Base-by-base conservation (phyloP, 306 rosid genomes). In the Prunus mongolica region DNA sequence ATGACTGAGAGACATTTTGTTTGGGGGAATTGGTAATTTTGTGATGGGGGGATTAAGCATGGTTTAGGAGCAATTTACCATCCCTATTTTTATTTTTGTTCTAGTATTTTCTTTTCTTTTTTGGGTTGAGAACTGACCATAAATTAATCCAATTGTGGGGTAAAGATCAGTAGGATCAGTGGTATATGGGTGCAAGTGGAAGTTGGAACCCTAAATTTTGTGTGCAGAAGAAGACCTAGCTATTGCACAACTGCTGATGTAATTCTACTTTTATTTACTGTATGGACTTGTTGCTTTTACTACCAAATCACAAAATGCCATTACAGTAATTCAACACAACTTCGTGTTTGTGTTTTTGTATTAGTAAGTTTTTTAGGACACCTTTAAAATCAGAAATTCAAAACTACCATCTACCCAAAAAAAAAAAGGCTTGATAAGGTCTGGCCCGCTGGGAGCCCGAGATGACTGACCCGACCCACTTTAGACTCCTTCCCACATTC, bases 191-290 rank as follows among this genome's bases (percentile, higher is more conserved):
- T 76, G 55, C 14, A 41, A 44, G 47, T 34, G 41, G 41, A 34
- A 34, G 41, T 38, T 54, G 61, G 41, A 76, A 73, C 77, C 88
- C 85, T 73, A 81, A 79, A 61, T 82, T 85, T 85, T 85, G 86
- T 79, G 78, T 75, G 78, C 86, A 72, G 55, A 54, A 20, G 67
- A 67, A 7, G 44, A 38, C 44, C 44, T 38, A 6, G 52, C 64
- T 58, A 50, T 60, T 66, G 74, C 60, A 41, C 32, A 72, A 69
- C 47, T 57, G 65, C 65, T 44, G 20, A 61, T 75, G 71, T 73
- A 46, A 30, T 45, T 67, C 69, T 60, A 20, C 62, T 73, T 67
- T 20, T 56, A 14, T 46, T 47, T 60, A 67, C 68, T 6, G 20
- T 13, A 54, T 54, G 71, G 44, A 51, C 34, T 14, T 14, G 11